A percentile compares a stretch with the other conserved stretches of the same genome.
phyloP scores from a whole-genome alignment of 2,329 filamentous ascomycete genomes.

The Chalaropsis thielavioides region DNA sequence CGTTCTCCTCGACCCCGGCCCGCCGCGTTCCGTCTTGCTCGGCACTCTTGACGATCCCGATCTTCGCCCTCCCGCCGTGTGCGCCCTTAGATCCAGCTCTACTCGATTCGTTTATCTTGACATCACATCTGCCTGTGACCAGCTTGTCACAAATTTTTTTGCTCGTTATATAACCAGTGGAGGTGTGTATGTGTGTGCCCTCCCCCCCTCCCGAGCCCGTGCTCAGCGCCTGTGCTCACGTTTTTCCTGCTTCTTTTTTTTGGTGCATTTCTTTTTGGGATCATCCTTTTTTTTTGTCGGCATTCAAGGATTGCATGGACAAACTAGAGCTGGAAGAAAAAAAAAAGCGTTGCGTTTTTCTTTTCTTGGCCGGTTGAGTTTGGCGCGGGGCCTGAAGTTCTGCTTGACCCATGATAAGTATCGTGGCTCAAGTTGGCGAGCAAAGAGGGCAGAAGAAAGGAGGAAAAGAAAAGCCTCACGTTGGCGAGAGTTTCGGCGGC shows the following conservation, averaged over 20 bases:
- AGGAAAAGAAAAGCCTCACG: too few species aligned
- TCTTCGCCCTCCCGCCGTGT: neutral
- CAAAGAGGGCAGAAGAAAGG: too few species aligned
- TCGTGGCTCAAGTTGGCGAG: too few species aligned
- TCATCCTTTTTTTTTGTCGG: neutral
- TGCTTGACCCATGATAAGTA: too few species aligned
- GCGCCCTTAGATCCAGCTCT: neutral
- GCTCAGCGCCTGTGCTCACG: constrained; percentile 1
- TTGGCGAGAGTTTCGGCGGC: too few species aligned
- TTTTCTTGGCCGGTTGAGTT: neutral
- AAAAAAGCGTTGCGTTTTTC: neutral
- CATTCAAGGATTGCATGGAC: neutral
- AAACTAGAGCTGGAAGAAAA: neutral
- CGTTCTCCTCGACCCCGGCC: neutral
- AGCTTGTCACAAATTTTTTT: constrained; percentile 13
- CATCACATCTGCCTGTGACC: constrained; percentile 13
- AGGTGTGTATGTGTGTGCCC: constrained; percentile 6
- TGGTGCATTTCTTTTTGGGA: neutral
- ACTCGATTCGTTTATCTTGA: neutral
- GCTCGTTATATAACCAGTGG: constrained; percentile 6
- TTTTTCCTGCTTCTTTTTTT: neutral
- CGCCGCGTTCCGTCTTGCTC: neutral
- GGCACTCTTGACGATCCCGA: neutral
- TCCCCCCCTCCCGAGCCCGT: neutral
- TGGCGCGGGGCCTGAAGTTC: too few species aligned